A percentile compares a stretch with the other conserved stretches of the same genome.
Conservation (phyloP, 2,329 filamentous ascomycete genomes). For the Hypoxylon sp. region DNA sequence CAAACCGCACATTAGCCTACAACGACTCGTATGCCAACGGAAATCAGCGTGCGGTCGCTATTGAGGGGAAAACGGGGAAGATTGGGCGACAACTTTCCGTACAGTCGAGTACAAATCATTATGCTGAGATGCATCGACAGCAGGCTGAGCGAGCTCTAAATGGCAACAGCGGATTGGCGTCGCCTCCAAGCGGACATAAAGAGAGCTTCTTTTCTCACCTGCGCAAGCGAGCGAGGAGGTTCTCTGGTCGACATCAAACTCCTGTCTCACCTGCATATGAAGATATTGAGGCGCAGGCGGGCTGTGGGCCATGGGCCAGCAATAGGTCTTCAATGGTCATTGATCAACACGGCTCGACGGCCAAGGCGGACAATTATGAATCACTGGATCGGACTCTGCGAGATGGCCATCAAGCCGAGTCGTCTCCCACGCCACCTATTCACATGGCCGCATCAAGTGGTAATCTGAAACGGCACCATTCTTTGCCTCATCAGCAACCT, state of each 20-base stretch:
- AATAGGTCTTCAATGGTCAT: conserved; percentile 87
- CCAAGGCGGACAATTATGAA: conserved; percentile 70
- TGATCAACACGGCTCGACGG: conserved; percentile 65
- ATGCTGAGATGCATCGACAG: conserved; percentile 87
- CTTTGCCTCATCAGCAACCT: conserved; percentile 71
- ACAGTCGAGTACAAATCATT: conserved; percentile 92
- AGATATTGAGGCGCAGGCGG: conserved; percentile 92
- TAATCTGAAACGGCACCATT: conserved; percentile 74
- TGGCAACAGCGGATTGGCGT: conserved; percentile 79
- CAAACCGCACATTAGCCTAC: conserved; percentile 69
- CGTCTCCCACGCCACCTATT: conserved; percentile 64
- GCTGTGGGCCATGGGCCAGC: conserved; percentile 88
- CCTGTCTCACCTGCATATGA: conserved; percentile 83
- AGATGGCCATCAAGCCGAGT: conserved; percentile 65
- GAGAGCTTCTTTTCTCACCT: conserved; percentile 99
- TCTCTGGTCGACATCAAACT: conserved; percentile 90
- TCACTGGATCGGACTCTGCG: conserved; percentile 70
- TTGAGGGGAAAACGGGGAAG: conserved; percentile 84
- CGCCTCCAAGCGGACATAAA: conserved; percentile 83
- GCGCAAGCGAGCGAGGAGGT: conserved; percentile 88
- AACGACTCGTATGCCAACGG: conserved; percentile 62
- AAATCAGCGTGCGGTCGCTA: conserved; percentile 57
- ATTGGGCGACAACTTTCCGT: conserved; percentile 94
- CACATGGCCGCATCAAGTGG: conserved; percentile 65
- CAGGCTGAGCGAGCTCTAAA: conserved; percentile 92